phyloP scores from a whole-genome alignment of 164 flowering plant genomes.

The Brasenia schreberi region DNA sequence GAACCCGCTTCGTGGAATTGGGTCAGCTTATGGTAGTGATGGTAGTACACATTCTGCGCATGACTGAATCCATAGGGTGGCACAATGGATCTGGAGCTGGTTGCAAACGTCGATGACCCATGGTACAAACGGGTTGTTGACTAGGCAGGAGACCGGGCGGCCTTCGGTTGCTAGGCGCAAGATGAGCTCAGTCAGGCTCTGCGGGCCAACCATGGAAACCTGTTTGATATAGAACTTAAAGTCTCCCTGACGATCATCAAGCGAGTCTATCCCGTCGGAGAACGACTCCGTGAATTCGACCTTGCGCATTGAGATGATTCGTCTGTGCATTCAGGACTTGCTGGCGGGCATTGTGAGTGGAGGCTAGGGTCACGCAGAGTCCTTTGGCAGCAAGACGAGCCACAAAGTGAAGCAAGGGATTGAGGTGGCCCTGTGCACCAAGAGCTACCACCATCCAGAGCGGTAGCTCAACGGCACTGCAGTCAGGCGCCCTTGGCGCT shows the following conservation, averaged over 20 bases:
- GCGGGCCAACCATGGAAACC: slow-evolving; percentile 12
- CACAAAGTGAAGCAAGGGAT: slow-evolving; percentile 20
- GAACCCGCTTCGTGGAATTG: not conserved
- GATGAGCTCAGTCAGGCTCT: slow-evolving; percentile 15
- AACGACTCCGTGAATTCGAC: slow-evolving; percentile 16
- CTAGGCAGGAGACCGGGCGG: slow-evolving; percentile 8
- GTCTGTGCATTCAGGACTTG: slow-evolving; percentile 7
- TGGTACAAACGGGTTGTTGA: slow-evolving; percentile 54
- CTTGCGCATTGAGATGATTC: slow-evolving; percentile 2
- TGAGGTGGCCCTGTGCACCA: slow-evolving; percentile 21
- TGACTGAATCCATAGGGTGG: slow-evolving; percentile 60
- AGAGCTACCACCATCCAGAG: slow-evolving; percentile 9
- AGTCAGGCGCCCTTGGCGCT: too few species aligned
- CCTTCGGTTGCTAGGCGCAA: not conserved
- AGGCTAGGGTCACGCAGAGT: slow-evolving; percentile 21
- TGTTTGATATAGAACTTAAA: slow-evolving; percentile 13
- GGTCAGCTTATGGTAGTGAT: slow-evolving; percentile 14
- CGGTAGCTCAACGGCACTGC: too few species aligned
- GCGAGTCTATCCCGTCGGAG: slow-evolving; percentile 26
- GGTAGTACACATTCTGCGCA: slow-evolving; percentile 40
- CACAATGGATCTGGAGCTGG: slow-evolving; percentile 29
- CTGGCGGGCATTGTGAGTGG: slow-evolving; percentile 10
- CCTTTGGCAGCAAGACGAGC: slow-evolving; percentile 18
- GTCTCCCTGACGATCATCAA: slow-evolving; percentile 11
- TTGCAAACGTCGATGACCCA: slow-evolving; percentile 62